phyloP scores from a whole-genome alignment of 2,329 filamentous ascomycete genomes.

The Thielaviopsis punctulata region DNA sequence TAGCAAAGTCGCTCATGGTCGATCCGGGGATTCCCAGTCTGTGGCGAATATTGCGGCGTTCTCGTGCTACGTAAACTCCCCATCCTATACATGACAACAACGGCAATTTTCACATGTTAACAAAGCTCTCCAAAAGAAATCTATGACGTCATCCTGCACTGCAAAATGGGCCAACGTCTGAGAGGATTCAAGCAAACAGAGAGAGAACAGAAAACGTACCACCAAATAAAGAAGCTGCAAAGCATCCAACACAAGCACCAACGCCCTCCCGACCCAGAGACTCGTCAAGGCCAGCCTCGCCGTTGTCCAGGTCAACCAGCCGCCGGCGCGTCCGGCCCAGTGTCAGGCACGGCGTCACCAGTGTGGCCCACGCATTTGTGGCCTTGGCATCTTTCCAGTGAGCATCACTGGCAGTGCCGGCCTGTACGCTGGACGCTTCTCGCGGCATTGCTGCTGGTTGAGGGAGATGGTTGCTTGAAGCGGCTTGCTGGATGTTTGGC shows the following conservation, averaged over 20 bases:
- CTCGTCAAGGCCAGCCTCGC: slow-evolving; percentile 7
- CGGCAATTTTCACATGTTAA: slow-evolving; percentile 12
- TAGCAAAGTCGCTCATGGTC: slow-evolving; percentile 1
- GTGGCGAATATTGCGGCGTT: slow-evolving; percentile 10
- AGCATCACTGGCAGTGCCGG: neutral
- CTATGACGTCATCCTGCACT: slow-evolving; percentile 4
- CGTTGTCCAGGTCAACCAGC: slow-evolving; percentile 9
- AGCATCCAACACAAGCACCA: slow-evolving; percentile 7
- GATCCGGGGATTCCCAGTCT: slow-evolving; percentile 10
- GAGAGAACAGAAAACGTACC: neutral
- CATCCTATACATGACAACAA: slow-evolving; percentile 7
- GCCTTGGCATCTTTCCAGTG: slow-evolving; percentile 7
- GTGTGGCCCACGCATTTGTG: slow-evolving; percentile 6
- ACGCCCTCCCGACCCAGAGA: slow-evolving; percentile 7
- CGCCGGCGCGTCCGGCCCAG: slow-evolving; percentile 9
- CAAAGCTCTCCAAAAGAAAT: neutral
- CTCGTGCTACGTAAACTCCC: slow-evolving; percentile 9
- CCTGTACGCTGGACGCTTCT: neutral
- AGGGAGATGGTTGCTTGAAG: neutral
- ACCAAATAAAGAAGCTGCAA: slow-evolving; percentile 5
- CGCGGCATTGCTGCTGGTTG: neutral
- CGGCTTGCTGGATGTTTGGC: neutral
- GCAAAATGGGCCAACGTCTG: neutral
- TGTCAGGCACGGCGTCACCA: slow-evolving; percentile 9
- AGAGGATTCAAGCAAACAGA: neutral